Base-by-base conservation (phyloP, 768 basidiomycete species). In the Xerocomus spinulosus region DNA sequence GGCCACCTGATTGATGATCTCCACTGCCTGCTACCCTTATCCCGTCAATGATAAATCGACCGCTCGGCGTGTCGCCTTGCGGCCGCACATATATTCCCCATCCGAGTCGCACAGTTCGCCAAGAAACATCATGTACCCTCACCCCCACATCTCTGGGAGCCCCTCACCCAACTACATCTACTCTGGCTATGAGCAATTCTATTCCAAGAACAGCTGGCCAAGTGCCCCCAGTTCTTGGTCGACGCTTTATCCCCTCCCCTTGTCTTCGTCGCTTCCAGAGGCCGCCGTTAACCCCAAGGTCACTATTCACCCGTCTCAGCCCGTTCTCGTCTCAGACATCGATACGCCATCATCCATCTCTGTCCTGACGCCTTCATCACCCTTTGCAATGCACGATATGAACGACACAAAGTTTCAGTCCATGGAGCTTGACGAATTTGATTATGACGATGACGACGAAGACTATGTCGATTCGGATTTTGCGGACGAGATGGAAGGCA, bases 371-470 rank as follows among this genome's bases (percentile, higher is more conserved):
- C 65, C 65, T 1, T 49, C 57, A 3, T 68, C 65, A 2, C 67
- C 67, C 3, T 67, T 66, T 40, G n/a, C 24, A 12, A 62, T 50
- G 9, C 48, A 49, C 28, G 44, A 56, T 42, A 32, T 55, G 17
- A 42, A n/a, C 1, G 52, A 55, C 17, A 17, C 28, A 7, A 52
- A 44, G 7, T 14, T 44, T 26, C 49, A 61, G 15, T 13, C 54
- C 39, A 59, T 58, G 58, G 67, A 67, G 9, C 50, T 61, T 48
- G 65, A 69, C 26, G 65, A 69, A 14, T 61, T 67, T 18, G 66
- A 67, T 3, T 60, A 40, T 34, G 66, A n/a, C n/a, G n/a, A 68
- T 4, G 68, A 70, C 32, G 65, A 66, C 5, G 62, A 63, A 0
- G 62, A 64, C 23, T 63, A 50, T 30, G 7, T 55, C n/a, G 63